phyloP scores from a whole-genome alignment of 345 rosid species.

The Zanthoxylum bungeanum region DNA sequence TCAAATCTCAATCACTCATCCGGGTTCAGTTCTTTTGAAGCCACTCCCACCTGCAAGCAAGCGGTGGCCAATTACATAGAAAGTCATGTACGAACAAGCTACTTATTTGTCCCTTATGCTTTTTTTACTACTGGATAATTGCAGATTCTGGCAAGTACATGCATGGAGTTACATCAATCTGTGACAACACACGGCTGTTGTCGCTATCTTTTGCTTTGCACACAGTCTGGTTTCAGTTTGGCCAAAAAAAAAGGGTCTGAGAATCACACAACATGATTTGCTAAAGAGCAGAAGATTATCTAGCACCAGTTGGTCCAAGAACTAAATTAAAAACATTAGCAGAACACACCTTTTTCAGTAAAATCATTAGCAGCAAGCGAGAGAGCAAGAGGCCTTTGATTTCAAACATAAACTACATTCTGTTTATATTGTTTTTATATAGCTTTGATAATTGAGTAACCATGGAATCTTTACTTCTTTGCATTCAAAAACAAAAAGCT shows the following conservation, averaged over 20 bases:
- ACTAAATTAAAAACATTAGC: no score
- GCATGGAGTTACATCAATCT: no score
- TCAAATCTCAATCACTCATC: neutral
- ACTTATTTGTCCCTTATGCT: neutral
- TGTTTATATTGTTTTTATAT: constrained; percentile 16
- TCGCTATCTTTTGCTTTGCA: no score
- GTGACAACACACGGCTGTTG: no score
- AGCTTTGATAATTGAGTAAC: constrained; percentile 29
- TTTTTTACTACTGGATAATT: no score
- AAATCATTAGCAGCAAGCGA: constrained; percentile 37
- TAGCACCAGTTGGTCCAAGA: neutral
- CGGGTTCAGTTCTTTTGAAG: neutral
- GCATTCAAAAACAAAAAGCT: constrained; percentile 26
- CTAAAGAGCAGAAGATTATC: neutral
- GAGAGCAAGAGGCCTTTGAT: constrained; percentile 23
- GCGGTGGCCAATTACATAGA: neutral
- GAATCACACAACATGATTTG: neutral
- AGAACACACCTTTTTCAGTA: constrained; percentile 39
- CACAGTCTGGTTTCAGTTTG: neutral
- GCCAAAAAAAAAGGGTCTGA: neutral
- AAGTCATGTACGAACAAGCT: neutral
- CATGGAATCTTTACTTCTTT: constrained; percentile 21
- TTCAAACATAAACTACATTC: constrained; percentile 23
- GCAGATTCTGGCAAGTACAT: no score
- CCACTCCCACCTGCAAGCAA: neutral